phyloP scores from a whole-genome alignment of 148 eudicot species.

The Linanthus parryae region DNA sequence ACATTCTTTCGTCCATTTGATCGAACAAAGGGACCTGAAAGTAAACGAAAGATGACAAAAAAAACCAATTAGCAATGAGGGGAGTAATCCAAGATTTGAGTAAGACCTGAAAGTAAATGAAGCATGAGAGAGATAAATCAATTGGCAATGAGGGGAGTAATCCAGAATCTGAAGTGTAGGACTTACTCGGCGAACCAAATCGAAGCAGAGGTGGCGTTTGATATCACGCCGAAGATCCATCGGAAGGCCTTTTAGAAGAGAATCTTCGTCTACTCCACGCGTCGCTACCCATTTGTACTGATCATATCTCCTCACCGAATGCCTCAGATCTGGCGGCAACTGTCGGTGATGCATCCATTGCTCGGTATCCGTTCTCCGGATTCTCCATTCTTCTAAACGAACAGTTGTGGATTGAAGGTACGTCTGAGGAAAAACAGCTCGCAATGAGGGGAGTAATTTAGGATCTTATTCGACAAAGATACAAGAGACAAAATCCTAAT shows the following conservation, averaged over 20 bases:
- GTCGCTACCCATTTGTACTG: constrained; percentile 86
- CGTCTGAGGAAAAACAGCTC: constrained; percentile 38
- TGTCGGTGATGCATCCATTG: constrained; percentile 94
- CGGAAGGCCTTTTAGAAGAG: constrained; percentile 63
- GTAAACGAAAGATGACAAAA: too few relatives aligned
- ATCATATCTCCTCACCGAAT: constrained; percentile 61
- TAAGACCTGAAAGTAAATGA: neutral
- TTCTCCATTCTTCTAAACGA: constrained; percentile 84
- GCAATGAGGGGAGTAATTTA: too few relatives aligned
- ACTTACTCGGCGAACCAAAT: constrained; percentile 75
- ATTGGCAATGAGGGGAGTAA: neutral
- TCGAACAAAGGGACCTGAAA: constrained; percentile 82
- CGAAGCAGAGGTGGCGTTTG: constrained; percentile 83
- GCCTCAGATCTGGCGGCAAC: constrained; percentile 58
- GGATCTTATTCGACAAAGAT: neutral
- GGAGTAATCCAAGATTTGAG: neutral
- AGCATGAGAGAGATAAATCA: too few relatives aligned
- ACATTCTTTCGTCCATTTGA: constrained; percentile 77
- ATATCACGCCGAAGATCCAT: constrained; percentile 76
- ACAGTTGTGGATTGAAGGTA: constrained; percentile 73
- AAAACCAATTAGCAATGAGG: neutral
- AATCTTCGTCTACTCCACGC: constrained; percentile 71
- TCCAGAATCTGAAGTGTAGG: neutral
- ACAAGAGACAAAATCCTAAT: too few relatives aligned
- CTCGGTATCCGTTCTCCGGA: constrained; percentile 71